Conservation (phyloP, 345 rosid species). For the Syzygium jambos region DNA sequence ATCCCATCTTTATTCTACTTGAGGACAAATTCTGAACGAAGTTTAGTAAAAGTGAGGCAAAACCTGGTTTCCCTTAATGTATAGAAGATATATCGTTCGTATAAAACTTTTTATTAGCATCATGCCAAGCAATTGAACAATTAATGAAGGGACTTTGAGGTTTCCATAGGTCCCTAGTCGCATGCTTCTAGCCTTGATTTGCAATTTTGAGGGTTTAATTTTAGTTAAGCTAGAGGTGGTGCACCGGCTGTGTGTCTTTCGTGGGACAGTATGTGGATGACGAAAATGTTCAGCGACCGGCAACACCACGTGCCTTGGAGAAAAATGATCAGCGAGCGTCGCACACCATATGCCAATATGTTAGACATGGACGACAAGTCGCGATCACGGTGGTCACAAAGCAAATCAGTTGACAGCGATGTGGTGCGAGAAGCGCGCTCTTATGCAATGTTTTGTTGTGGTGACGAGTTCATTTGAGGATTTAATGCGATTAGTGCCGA, state of each 20-base stretch:
- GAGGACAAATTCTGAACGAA: not conserved
- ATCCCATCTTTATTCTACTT: not conserved
- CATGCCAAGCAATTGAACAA: accelerated
- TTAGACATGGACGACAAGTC: not conserved
- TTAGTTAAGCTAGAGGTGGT: too few relatives aligned
- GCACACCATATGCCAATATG: not conserved
- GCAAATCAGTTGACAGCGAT: not conserved
- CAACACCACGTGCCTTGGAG: not conserved
- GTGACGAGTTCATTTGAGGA: not conserved
- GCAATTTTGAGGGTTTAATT: too few relatives aligned
- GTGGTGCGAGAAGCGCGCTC: not conserved
- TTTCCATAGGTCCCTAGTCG: too few relatives aligned
- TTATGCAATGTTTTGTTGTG: not conserved
- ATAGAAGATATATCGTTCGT: not conserved
- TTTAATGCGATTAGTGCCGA: not conserved
- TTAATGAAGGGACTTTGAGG: not conserved
- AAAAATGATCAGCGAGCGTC: not conserved
- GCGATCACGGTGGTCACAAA: not conserved
- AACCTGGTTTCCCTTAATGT: not conserved
- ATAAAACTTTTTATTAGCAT: not conserved
- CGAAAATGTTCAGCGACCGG: not conserved
- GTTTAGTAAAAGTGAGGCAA: not conserved
- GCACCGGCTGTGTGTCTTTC: too few relatives aligned
- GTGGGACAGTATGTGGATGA: too few relatives aligned
- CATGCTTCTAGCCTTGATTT: too few relatives aligned